Percentiles rank a stretch among this genome's conserved stretches.
These are phyloP conservation scores for Leccinum subtestaceum DNA, from an alignment of 768 basidiomycete genomes.

Conservation along the genomic window DNA sequence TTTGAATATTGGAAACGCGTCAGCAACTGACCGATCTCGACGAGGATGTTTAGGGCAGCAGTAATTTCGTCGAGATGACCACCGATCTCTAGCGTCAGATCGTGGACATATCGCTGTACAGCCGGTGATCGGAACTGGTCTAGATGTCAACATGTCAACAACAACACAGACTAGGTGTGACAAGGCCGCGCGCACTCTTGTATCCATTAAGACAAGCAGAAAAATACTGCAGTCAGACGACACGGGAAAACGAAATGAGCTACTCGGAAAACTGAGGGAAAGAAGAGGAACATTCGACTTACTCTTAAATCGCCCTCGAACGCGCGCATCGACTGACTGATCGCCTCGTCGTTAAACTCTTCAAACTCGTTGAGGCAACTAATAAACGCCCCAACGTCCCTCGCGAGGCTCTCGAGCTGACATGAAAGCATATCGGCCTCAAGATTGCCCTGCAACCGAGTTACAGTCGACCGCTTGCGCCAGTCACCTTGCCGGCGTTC, in stretches of 20 bases:
- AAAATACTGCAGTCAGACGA: slow-evolving; percentile 40
- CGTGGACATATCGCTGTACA: slow-evolving; percentile 51
- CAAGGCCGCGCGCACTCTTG: slow-evolving; percentile 31
- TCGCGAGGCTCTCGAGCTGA: slow-evolving; percentile 43
- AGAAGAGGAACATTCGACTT: slow-evolving; percentile 1
- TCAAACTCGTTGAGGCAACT: slow-evolving; percentile 51
- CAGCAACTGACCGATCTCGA: slow-evolving; percentile 44
- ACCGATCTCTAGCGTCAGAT: slow-evolving; percentile 45
- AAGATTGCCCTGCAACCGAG: slow-evolving; percentile 35
- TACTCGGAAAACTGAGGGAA: no score
- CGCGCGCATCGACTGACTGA: slow-evolving; percentile 44
- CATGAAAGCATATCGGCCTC: slow-evolving; percentile 46
- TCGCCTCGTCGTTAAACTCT: slow-evolving; percentile 48
- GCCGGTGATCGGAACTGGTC: slow-evolving; percentile 50
- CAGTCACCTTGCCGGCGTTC: slow-evolving; percentile 25
- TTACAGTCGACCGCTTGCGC: slow-evolving; percentile 37
- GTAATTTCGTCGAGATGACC: slow-evolving; percentile 49
- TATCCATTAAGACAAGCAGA: slow-evolving; percentile 45
- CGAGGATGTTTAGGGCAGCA: slow-evolving; percentile 44
- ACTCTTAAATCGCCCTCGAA: slow-evolving; percentile 50
- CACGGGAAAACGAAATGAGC: neutral
- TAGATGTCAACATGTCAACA: slow-evolving; percentile 16
- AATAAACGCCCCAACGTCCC: slow-evolving; percentile 48
- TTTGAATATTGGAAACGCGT: neutral
- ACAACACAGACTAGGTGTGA: neutral